These are phyloP conservation scores for Allium cepa DNA, from an alignment of 106 monocot genomes.

Conservation along the genomic window DNA sequence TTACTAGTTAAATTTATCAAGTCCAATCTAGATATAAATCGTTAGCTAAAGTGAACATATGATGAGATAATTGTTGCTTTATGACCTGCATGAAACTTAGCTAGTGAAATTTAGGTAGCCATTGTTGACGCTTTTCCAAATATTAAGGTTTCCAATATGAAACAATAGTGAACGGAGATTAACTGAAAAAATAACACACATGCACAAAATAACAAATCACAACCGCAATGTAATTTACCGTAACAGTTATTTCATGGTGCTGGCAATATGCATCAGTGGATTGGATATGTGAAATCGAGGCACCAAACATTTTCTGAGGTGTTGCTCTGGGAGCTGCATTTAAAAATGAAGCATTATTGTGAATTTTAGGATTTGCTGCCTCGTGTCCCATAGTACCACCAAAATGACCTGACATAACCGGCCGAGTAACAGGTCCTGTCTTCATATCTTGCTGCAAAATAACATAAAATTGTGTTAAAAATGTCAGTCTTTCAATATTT, in stretches of 20 bases:
- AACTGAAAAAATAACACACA: background rate
- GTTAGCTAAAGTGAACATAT: too few relatives aligned
- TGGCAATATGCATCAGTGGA: conserved; percentile 42
- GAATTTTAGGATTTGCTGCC: conserved; percentile 20
- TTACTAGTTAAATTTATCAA: too few relatives aligned
- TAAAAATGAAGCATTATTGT: conserved; percentile 33
- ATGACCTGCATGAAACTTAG: too few relatives aligned
- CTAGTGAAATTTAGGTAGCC: too few relatives aligned
- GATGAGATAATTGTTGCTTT: too few relatives aligned
- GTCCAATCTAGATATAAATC: too few relatives aligned
- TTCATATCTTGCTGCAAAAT: conserved; percentile 35
- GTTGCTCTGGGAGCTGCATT: conserved; percentile 28
- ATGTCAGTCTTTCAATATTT: background rate
- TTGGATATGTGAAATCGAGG: conserved; percentile 27
- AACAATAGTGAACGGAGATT: too few relatives aligned
- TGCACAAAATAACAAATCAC: background rate
- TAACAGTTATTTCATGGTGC: conserved; percentile 62
- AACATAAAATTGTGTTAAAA: background rate
- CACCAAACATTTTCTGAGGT: conserved; percentile 18
- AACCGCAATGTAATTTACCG: conserved; percentile 21
- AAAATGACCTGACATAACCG: conserved; percentile 21
- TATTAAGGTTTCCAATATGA: too few relatives aligned
- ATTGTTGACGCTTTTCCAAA: too few relatives aligned
- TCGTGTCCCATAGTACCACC: conserved; percentile 32
- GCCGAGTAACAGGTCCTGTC: conserved; percentile 1